Evolutionary conservation across 495 filamentous ascomycete genomes (phyloP).

Genomic region (Penicillium flavigenum): DNA sequence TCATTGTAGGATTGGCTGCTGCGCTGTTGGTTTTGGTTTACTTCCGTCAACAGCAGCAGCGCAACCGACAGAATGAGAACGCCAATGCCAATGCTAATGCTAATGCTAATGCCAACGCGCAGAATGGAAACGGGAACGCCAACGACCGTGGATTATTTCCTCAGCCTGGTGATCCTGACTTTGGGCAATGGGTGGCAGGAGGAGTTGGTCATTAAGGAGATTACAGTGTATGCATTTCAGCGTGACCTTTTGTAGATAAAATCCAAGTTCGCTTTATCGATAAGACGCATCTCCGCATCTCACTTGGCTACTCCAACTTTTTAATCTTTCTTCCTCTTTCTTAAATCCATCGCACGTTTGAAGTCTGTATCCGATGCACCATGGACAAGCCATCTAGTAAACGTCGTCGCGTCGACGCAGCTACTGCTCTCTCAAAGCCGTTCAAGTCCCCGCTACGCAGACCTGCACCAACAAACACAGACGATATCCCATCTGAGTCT

Average conservation of each 20-base stretch:
- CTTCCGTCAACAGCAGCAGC: slow-evolving; percentile 71
- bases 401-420: slow-evolving; percentile 55
- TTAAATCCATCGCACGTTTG: not conserved
- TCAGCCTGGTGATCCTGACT: slow-evolving; percentile 67
- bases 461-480: slow-evolving; percentile 18
- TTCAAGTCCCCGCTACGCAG: slow-evolving; percentile 66
- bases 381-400: slow-evolving; percentile 42
- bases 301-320: not conserved
- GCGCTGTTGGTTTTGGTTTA: slow-evolving; percentile 76
- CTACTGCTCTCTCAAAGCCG: slow-evolving; percentile 57
- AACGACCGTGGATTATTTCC: slow-evolving; percentile 69
- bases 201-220: slow-evolving; percentile 65
- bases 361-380: not conserved
- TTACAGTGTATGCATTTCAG: slow-evolving; percentile 18
- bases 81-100: slow-evolving; percentile 24
- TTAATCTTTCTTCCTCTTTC: not conserved
- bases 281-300: slow-evolving; percentile 16
- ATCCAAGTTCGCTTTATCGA: slow-evolving; percentile 22
- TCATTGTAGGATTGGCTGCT: slow-evolving; percentile 76
- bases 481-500: slow-evolving; percentile 10
- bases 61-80: slow-evolving; percentile 49
- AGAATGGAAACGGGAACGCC: slow-evolving; percentile 35
- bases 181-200: slow-evolving; percentile 71
- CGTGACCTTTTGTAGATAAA: slow-evolving; percentile 20
- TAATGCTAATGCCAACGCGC: slow-evolving; percentile 35